Evolutionary conservation across 306 rosid genomes (phyloP).

Genomic region (Dalbergia cochinchinensis): DNA sequence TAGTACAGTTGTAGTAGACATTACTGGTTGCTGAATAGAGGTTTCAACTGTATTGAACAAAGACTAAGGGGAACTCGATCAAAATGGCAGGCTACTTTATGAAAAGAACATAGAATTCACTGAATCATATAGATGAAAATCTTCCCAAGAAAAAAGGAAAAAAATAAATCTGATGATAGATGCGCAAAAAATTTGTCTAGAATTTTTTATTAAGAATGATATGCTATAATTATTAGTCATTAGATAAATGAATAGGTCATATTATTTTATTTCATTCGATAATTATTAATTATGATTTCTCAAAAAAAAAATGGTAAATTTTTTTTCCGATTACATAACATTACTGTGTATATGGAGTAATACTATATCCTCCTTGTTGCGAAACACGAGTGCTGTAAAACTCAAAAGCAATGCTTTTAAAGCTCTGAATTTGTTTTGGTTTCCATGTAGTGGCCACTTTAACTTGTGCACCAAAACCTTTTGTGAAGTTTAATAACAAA

Average conservation of each 20-base stretch:
- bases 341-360: no score
- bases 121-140: neutral
- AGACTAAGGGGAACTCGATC: slow-evolving; percentile 1
- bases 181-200: neutral
- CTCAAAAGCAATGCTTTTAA: neutral
- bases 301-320: no score
- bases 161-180: neutral
- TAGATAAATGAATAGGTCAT: no score
- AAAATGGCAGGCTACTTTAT: slow-evolving; percentile 2
- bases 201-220: no score
- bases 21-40: neutral
- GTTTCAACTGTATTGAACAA: neutral
- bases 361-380: neutral
- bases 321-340: no score
- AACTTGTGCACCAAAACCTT: neutral
- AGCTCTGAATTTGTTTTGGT: slow-evolving; percentile 24
- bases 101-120: slow-evolving; percentile 7
- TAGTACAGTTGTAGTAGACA: neutral
- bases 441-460: slow-evolving; percentile 29
- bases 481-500: slow-evolving; percentile 5
- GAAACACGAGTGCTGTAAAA: neutral
- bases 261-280: no score
- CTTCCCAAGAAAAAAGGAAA: neutral
- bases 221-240: no score
- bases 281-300: no score